Evolutionary conservation across 2,329 filamentous ascomycete genomes (phyloP), one percentile per base, ranked within the genome.

Genomic region (Sarocladium oryzae): DNA sequence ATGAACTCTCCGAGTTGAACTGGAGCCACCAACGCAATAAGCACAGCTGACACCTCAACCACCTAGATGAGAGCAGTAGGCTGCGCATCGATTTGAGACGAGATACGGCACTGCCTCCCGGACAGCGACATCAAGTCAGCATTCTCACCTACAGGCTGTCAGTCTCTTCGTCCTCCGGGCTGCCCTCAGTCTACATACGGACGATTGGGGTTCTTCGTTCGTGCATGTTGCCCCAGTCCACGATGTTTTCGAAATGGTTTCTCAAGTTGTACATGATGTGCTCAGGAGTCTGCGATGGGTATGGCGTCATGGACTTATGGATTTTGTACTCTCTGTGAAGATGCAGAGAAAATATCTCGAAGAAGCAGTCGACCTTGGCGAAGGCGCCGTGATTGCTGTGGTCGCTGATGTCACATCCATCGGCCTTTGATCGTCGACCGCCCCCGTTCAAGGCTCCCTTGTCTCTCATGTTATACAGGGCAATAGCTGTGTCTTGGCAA

Each of bases 211-310:
- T 52, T 18, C 55, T 55, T 9, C 50, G 16, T 2, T 54, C 51
- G 41, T 58, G 55, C 5, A 62, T 15, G 32, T 55, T 52, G 3
- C 52, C 53, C 7, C 18, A n/a, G 37, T 64, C 59, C 2, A 55
- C 45, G 7, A 63, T 38, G 21, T 62, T 61, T 38, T 62, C 58
- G 15, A 64, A 55, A 33, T 64, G 59, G 30, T 60, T 60, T 9
- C 58, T 56, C 15, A 64, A 53, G 28, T 56, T 60, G 51, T 56
- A 58, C 4, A 62, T 50, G 48, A 63, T 56, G 43, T 61, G 57
- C 24, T 63, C 56, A 2, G 59, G 45, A 9, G 50, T 49, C 53
- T 57, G 38, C 5, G 60, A 58, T 1, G 56, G 59, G 1, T 20
- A 8, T 3, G 43, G 23, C 2, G 50, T 51, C 30, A 23, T 53